Evolutionary conservation across 805 yeast species (phyloP).

Genomic region (Myxozyma udenii): DNA sequence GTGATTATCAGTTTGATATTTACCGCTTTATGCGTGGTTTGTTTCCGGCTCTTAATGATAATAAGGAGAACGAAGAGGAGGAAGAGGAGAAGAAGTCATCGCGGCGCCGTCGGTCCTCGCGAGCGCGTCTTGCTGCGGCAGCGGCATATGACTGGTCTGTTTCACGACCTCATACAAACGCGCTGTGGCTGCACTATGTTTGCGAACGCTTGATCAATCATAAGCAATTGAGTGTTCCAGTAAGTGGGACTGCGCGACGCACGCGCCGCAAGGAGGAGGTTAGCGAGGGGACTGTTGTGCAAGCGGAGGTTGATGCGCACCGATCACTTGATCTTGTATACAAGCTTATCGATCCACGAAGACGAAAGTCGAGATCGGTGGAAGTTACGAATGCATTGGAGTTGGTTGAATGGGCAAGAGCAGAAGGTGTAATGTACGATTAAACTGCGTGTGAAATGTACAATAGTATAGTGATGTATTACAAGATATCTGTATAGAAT

Average conservation of each 20-base stretch:
- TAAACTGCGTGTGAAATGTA: neutral
- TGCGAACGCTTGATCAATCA: constrained; percentile 48
- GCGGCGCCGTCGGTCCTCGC: constrained; percentile 16
- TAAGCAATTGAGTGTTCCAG: constrained; percentile 38
- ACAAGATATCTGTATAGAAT: too few species aligned
- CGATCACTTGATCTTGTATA: constrained; percentile 16
- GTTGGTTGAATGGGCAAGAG: constrained; percentile 14
- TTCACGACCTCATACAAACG: constrained; percentile 50
- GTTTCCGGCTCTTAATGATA: constrained; percentile 9
- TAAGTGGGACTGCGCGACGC: neutral
- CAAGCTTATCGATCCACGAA: constrained; percentile 22
- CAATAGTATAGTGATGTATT: neutral
- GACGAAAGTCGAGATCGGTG: constrained; percentile 9
- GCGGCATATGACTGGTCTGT: constrained; percentile 48
- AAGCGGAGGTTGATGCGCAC: constrained; percentile 22
- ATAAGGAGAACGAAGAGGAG: constrained; percentile 33
- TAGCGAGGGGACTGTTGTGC: neutral
- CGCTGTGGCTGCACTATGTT: constrained; percentile 65
- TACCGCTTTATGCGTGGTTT: constrained; percentile 51
- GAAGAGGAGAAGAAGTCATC: constrained; percentile 50
- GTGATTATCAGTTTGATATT: constrained; percentile 58
- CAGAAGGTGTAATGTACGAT: constrained; percentile 12
- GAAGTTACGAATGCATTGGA: constrained; percentile 14
- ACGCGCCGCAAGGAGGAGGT: constrained; percentile 5
- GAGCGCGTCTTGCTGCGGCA: neutral